phyloP scores from a whole-genome alignment of 352 stramenopile species.

The Phytophthora fragariae region DNA sequence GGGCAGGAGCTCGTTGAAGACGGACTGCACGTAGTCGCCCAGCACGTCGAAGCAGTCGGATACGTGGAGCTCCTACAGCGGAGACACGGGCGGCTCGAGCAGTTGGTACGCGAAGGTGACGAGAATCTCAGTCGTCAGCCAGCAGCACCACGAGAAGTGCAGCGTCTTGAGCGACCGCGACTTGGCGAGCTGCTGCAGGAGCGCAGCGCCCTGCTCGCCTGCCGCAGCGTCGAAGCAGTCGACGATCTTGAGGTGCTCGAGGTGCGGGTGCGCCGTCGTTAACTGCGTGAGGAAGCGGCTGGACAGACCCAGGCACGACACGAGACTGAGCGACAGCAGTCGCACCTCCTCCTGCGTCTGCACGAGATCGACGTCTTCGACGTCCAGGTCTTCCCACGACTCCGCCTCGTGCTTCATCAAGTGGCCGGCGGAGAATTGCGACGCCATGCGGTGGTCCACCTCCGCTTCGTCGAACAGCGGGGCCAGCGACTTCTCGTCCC shows the following conservation, averaged over 20 bases:
- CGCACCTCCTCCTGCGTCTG: conserved; percentile 60
- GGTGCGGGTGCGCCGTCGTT: conserved; percentile 50
- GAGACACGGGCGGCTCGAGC: conserved; percentile 56
- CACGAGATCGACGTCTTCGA: conserved; percentile 75
- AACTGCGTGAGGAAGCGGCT: conserved; percentile 57
- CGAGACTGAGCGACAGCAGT: conserved; percentile 68
- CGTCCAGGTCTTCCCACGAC: conserved; percentile 77
- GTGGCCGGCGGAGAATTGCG: conserved; percentile 40
- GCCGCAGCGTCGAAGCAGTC: conserved; percentile 74
- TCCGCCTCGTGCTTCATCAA: conserved; percentile 55
- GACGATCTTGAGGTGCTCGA: conserved; percentile 69
- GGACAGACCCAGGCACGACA: conserved; percentile 72
- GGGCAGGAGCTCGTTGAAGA: conserved; percentile 70
- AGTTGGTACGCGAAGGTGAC: conserved; percentile 77
- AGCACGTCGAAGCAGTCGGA: conserved; percentile 82
- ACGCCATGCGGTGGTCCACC: conserved; percentile 49
- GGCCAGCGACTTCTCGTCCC: conserved; percentile 57
- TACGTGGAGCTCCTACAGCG: conserved; percentile 59
- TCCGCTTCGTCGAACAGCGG: conserved; percentile 48
- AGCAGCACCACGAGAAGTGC: conserved; percentile 84
- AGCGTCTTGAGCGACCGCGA: conserved; percentile 70
- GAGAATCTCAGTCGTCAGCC: conserved; percentile 81
- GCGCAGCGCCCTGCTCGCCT: conserved; percentile 45
- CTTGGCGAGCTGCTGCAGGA: conserved; percentile 61
- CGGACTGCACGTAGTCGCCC: conserved; percentile 71